A percentile compares a stretch with the other conserved stretches of the same genome.
These are phyloP conservation scores for Pythium scleroteichum DNA, from an alignment of 352 stramenopile genomes.

Conservation along the genomic window DNA sequence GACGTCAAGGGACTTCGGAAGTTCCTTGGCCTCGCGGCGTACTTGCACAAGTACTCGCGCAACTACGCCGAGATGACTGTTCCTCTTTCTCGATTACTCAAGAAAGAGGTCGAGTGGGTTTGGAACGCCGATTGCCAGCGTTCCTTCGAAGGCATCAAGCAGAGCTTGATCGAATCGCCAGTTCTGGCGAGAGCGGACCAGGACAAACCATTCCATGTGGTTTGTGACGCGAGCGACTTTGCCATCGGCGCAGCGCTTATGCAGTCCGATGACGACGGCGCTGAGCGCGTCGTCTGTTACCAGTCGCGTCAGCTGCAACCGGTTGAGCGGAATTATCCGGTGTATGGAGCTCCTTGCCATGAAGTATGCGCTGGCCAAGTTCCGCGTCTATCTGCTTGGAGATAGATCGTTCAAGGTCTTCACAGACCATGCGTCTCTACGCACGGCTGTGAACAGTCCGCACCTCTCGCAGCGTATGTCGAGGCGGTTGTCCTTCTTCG, in stretches of 20 bases:
- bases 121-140: conserved; percentile 5
- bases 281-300: conserved; percentile 1
- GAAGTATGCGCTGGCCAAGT: conserved; percentile 9
- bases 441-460: conserved; percentile 5
- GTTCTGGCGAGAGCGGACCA: conserved; percentile 12
- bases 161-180: conserved; percentile 18
- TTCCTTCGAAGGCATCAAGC: conserved; percentile 18
- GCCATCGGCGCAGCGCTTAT: conserved; percentile 8
- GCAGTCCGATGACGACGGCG: background rate
- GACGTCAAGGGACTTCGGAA: conserved; percentile 10
- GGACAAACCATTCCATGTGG: conserved; percentile 18
- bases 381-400: conserved; percentile 6
- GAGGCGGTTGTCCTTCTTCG: conserved; percentile 24
- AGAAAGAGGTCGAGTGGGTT: conserved; percentile 20
- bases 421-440: too few relatives aligned
- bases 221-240: conserved; percentile 8
- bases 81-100: conserved; percentile 16
- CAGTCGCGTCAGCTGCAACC: conserved; percentile 7
- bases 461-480: conserved; percentile 4
- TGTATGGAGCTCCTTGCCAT: conserved; percentile 14
- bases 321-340: conserved; percentile 2
- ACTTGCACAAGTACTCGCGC: conserved; percentile 10
- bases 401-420: conserved; percentile 4
- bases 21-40: conserved; percentile 18
- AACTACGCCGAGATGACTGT: conserved; percentile 11